Base-by-base conservation (phyloP, 2,329 filamentous ascomycete genomes). In the Aspergillus sp. region DNA sequence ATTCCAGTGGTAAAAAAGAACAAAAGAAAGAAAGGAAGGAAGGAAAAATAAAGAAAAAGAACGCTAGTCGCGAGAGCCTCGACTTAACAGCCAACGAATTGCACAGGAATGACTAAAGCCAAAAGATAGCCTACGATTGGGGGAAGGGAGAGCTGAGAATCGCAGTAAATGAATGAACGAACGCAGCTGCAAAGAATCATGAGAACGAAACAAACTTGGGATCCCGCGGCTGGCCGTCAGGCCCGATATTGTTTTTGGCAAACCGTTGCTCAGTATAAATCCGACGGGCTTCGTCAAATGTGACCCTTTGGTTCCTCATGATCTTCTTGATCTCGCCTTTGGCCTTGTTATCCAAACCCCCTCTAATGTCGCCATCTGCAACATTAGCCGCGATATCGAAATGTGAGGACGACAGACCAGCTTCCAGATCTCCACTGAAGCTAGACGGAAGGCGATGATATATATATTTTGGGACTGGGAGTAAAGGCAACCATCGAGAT, bases 161-260 rank as follows among this genome's bases (percentile, higher is more conserved):
- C 19, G 19, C 19, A 19, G 19, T 19, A 19, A 19, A 19, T 19
- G 19, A 19, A 19, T 19, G n/a, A 42, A 39, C 30, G 31, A 41
- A 26, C 33, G 12, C 32, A 19, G 36, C 33, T 29, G 28, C 26
- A n/a, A 19, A 37, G 29, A 37, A 40, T 77, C 62, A 86, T 47
- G 84, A 88, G 69, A 97, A 97, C 63, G 88, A 94, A 47, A 97
- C 90, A 63, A 95, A 95, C 73, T 96, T 96, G 49, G 90, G 90
- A 72, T 97, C 91, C 62, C 83, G 79, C 49, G 93, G 93, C 56
- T 84, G 72, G 5, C 93, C 93, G 67, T 98, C 93, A 5, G 86
- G 78, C 1, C 84, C 89, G 63, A 98, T 96, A 40, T 88, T 87
- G 59, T 95, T 88, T 63, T 83, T 89, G 63, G 82, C 82, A 70